Base-by-base conservation (phyloP, 1,284 basidiomycete species). In the Papiliotrema nemorosa region DNA sequence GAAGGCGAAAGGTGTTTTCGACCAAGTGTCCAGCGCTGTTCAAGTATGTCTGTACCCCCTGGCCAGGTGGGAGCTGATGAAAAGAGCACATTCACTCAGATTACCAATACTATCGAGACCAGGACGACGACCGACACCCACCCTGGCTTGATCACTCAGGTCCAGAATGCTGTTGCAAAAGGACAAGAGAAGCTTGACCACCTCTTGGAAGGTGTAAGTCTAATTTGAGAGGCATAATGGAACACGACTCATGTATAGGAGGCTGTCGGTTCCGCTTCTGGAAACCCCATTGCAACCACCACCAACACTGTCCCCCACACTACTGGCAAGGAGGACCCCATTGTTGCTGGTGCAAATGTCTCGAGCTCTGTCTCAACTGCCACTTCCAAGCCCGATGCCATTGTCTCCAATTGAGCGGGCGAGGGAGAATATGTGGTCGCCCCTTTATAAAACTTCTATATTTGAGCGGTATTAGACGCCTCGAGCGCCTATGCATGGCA, bases 121-220 rank as follows among this genome's bases (percentile, higher is more conserved):
- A 64, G 64, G 57, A 73, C 72, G 14, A 62, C 69, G 14, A 63
- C 70, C 6, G 51, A 59, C 22, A 59, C 60, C n/a, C 68, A 73
- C 58, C 71, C 71, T 5, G 72, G 72, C 24, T 52, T 72, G 42
- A 62, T 70, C 50, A 69, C 66, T 22, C 71, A 72, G 55, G 57
- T 67, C 5, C 56, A 62, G 18, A 59, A 61, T 33, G 66, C 62
- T 12, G 60, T 64, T 13, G 50, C 63, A 22, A 66, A 59, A 45
- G 66, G 63, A 33, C 57, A 66, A 3, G 60, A 65, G 37, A 63
- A 62, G 51, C 58, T 69, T 29, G 67, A 67, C 31, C 47, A 50
- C 5, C 54, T 56, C 27, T 44, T 66, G 31, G 54, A 61, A 44
- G 52, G 54, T 34, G 57, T 60, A 44, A 50, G 58, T 49, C 9